Evolutionary conservation across 2,329 filamentous ascomycete genomes (phyloP).

Genomic region (Monilinia fructicola): DNA sequence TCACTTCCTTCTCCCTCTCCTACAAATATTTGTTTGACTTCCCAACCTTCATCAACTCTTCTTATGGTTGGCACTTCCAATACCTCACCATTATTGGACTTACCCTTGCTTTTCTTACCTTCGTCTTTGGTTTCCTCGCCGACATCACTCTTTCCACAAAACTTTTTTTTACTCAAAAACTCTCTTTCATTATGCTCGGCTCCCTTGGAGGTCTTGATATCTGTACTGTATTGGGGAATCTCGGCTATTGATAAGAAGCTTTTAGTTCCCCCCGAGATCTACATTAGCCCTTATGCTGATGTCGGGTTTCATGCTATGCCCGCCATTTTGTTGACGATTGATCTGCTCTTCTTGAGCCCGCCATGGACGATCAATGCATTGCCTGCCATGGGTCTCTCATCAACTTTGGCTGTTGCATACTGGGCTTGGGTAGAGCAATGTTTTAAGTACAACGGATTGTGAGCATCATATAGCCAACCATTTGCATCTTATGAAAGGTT

Average conservation of each 20-base stretch:
- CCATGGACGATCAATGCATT: constrained; percentile 67
- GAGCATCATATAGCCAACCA: constrained; percentile 37
- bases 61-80: constrained; percentile 54
- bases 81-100: constrained; percentile 75
- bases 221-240: constrained; percentile 71
- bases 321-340: constrained; percentile 61
- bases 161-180: constrained; percentile 71
- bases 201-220: constrained; percentile 70
- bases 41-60: constrained; percentile 53
- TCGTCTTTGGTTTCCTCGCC: constrained; percentile 60
- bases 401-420: constrained; percentile 62
- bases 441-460: constrained; percentile 65
- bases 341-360: constrained; percentile 68
- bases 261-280: constrained; percentile 54
- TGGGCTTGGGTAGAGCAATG: constrained; percentile 78
- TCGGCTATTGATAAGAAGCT: constrained; percentile 54
- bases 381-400: constrained; percentile 59
- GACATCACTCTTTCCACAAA: constrained; percentile 58
- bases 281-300: constrained; percentile 57
- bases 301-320: constrained; percentile 67
- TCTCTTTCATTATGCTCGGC: constrained; percentile 62
- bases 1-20: constrained; percentile 53
- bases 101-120: constrained; percentile 59
- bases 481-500: not conserved
- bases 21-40: constrained; percentile 53